A percentile compares a stretch with the other conserved stretches of the same genome.
phyloP scores from a whole-genome alignment of 495 filamentous ascomycete genomes.

The Lasiosphaeria ovina region DNA sequence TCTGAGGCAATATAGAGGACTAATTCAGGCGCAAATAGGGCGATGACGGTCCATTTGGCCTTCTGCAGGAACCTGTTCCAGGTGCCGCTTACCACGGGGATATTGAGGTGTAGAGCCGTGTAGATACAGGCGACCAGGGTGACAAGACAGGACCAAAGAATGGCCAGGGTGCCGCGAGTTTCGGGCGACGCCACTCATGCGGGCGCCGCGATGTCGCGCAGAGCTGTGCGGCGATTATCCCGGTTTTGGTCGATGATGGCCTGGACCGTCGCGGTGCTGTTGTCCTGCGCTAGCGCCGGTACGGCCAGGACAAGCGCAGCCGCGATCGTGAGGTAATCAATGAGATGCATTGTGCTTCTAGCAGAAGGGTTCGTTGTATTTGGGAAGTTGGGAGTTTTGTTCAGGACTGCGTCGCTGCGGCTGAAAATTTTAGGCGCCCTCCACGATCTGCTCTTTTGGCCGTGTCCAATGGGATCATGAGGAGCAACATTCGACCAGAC shows the following conservation, averaged over 20 bases:
- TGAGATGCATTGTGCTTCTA: too few species aligned
- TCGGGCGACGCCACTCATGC: conserved; percentile 7
- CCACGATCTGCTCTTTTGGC: too few species aligned
- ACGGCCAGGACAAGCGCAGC: too few species aligned
- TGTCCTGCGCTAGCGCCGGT: too few species aligned
- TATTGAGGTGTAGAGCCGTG: conserved; percentile 16
- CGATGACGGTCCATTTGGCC: conserved; percentile 5
- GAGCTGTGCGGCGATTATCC: conserved; percentile 2
- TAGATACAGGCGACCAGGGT: conserved; percentile 13
- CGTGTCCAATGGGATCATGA: too few species aligned
- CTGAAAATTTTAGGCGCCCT: too few species aligned
- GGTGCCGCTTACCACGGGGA: conserved; percentile 3
- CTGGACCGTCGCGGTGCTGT: not conserved
- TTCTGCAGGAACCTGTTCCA: not conserved
- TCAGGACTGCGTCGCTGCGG: too few species aligned
- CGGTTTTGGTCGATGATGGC: not conserved
- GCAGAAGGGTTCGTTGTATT: too few species aligned
- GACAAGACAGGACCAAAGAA: conserved; percentile 7
- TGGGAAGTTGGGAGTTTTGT: too few species aligned
- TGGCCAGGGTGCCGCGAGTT: conserved; percentile 6
- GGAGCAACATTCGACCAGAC: too few species aligned
- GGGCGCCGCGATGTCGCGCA: not conserved
- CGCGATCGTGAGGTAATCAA: too few species aligned
- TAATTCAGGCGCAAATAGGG: conserved; percentile 13
- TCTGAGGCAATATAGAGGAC: conserved; percentile 4